These are phyloP conservation scores for Fusarium circinatum DNA, from an alignment of 2,329 filamentous ascomycete species.

Conservation along the genomic window DNA sequence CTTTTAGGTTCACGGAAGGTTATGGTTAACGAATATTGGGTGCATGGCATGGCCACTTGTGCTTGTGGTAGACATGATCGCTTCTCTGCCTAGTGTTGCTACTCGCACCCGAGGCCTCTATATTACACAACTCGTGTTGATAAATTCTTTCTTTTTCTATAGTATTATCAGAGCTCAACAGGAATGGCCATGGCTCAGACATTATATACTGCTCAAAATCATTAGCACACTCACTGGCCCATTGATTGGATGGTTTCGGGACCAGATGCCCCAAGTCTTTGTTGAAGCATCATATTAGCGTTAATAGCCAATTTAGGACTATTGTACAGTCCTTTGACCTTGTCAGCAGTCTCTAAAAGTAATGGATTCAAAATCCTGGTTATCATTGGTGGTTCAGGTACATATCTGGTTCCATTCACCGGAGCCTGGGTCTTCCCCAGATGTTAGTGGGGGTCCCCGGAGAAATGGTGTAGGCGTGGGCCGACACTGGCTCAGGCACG, in stretches of 20 bases:
- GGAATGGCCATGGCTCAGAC: neutral
- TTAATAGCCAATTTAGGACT: neutral
- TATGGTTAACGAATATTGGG: neutral
- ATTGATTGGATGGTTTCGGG: neutral
- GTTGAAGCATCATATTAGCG: neutral
- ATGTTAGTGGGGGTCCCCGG: slow-evolving; percentile 17
- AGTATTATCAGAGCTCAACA: neutral
- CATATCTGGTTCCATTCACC: neutral
- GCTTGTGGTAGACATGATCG: neutral
- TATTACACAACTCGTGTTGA: neutral
- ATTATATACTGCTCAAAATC: neutral
- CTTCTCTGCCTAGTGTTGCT: neutral
- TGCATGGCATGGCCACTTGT: neutral
- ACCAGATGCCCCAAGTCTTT: neutral
- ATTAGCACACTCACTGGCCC: neutral
- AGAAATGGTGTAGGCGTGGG: slow-evolving; percentile 34
- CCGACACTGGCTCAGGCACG: slow-evolving; percentile 33
- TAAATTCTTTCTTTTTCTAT: neutral
- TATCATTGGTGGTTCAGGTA: neutral
- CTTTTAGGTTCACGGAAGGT: neutral
- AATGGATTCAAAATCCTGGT: neutral
- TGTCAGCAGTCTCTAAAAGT: neutral
- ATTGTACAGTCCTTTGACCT: neutral
- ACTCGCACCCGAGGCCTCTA: neutral
- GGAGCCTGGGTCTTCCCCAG: slow-evolving; percentile 8